phyloP scores from a whole-genome alignment of 768 basidiomycete species.

The Lyophyllum shimeji region DNA sequence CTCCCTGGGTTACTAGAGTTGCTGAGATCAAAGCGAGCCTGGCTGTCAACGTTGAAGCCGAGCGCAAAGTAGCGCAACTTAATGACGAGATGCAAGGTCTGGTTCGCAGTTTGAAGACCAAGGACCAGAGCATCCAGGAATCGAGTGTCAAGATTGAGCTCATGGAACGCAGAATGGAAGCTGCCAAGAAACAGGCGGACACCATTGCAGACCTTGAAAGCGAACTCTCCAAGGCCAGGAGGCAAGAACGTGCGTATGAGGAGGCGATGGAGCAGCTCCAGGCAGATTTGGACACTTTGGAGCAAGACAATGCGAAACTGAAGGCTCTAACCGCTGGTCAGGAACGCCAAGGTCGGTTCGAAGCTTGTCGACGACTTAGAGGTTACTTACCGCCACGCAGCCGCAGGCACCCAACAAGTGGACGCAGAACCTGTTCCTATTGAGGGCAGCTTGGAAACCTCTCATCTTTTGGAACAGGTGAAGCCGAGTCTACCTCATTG shows the following conservation, averaged over 20 bases:
- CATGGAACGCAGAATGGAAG: conserved; percentile 91
- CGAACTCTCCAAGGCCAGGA: conserved; percentile 76
- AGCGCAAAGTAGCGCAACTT: conserved; percentile 80
- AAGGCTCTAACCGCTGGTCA: conserved; percentile 65
- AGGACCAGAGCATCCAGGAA: conserved; percentile 91
- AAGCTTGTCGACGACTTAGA: neutral
- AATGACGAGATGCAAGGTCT: conserved; percentile 91
- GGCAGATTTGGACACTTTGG: conserved; percentile 80
- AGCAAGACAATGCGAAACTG: conserved; percentile 86
- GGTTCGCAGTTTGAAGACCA: conserved; percentile 77
- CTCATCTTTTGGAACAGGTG: conserved; percentile 87
- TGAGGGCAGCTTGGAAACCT: conserved; percentile 84
- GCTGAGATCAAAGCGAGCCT: conserved; percentile 80
- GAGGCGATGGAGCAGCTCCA: conserved; percentile 94
- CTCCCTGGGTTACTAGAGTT: conserved; percentile 86
- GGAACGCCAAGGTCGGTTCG: conserved; percentile 66
- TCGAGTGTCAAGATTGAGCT: conserved; percentile 89
- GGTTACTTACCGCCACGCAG: conserved; percentile 19
- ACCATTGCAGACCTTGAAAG: conserved; percentile 76
- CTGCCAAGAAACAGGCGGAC: conserved; percentile 88
- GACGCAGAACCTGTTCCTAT: conserved; percentile 65
- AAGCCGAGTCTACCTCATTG: conserved; percentile 10
- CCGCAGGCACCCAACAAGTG: conserved; percentile 45
- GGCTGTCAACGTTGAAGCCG: conserved; percentile 89
- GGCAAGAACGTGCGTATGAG: conserved; percentile 88